Base-by-base conservation (phyloP, 495 filamentous ascomycete genomes). In the Cetradonia linearis region DNA sequence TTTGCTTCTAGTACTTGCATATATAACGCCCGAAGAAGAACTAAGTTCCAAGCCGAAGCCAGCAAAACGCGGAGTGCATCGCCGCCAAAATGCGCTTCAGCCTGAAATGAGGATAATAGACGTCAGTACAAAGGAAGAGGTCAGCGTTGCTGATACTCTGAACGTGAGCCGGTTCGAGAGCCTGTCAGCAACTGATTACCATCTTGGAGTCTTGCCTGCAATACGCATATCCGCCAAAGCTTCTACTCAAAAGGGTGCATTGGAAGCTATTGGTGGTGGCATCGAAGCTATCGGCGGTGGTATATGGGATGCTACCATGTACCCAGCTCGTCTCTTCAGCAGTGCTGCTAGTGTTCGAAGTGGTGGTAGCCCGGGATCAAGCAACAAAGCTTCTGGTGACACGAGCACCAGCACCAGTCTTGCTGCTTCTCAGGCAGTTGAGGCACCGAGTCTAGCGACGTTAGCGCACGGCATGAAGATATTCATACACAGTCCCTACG, bases 401-500 rank as follows among this genome's bases (percentile, higher is more conserved):
- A 71, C 76, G 60, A 67, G 67, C 46, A 78, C 79, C 28, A 55
- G 42, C 23, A 71, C 77, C 49, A 76, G 77, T 60, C 67, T 76
- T 48, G 67, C 74, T 20, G 70, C 71, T 20, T 58, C 60, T 20
- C 60, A 68, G 3, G 20, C 53, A 18, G 46, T 56, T 7, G 49
- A 68, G 6, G 66, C 70, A 31, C 60, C 67, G 23, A 68, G 71
- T 58, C 62, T 64, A 37, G 56, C 70, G 37, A 66, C 68, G 13
- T 63, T 67, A 31, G 83, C 82, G 18, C 80, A 83, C 8, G 91
- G 93, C 0, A 80, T 91, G 62, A 97, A 96, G 65, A 88, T 98
- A 30, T 96, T 95, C 69, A 86, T 98, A 34, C 89, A 94, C 55
- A 96, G 91, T 66, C 94, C 94, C 1, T 98, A 93, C 65, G 93